phyloP scores from a whole-genome alignment of 257 asterid genomes.

The Lavandula angustifolia region DNA sequence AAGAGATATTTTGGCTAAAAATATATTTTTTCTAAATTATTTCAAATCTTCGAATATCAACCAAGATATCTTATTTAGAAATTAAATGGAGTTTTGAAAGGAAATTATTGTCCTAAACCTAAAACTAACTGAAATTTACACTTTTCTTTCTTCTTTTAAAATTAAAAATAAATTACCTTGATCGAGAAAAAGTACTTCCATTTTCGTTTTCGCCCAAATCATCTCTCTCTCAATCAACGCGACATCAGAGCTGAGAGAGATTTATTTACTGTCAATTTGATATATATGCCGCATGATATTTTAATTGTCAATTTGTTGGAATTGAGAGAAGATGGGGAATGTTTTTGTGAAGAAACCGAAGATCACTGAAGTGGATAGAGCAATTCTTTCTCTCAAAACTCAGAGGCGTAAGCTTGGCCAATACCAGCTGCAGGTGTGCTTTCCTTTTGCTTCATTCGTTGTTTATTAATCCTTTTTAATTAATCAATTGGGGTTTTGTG shows the following conservation, averaged over 20 bases:
- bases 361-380: slow-evolving; percentile 90
- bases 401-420: slow-evolving; percentile 96
- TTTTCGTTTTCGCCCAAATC: slow-evolving; percentile 21
- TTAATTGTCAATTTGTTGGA: neutral
- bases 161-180: neutral
- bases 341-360: slow-evolving; percentile 86
- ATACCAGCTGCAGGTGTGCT: slow-evolving; percentile 84
- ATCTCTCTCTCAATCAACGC: slow-evolving; percentile 15
- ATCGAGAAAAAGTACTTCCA: neutral
- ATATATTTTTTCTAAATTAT: no score
- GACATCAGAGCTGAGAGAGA: slow-evolving; percentile 20
- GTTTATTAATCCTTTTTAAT: neutral
- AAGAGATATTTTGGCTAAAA: no score
- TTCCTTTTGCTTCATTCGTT: neutral
- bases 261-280: neutral
- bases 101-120: neutral
- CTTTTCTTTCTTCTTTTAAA: no score
- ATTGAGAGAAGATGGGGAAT: slow-evolving; percentile 65
- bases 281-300: neutral
- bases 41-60: no score
- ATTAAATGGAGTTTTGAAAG: neutral
- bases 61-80: no score
- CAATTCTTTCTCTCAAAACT: slow-evolving; percentile 93
- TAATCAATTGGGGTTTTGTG: neutral
- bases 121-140: neutral